Conservation (phyloP, 306 rosid genomes). For the Arachis hypogaea region DNA sequence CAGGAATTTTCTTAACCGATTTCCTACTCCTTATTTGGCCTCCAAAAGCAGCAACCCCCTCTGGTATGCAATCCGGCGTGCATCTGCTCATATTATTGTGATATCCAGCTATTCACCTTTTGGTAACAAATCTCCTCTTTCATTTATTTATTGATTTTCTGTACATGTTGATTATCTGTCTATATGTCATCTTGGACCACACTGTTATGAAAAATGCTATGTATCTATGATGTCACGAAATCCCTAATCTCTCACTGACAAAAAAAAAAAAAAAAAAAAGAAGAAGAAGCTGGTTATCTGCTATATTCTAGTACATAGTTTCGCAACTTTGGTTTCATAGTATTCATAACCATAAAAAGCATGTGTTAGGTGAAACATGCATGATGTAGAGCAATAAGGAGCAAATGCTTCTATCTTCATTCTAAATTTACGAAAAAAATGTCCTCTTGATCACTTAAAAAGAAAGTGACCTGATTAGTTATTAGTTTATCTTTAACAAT, state of each 20-base stretch:
- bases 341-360: constrained; percentile 3
- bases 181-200: too few relatives aligned
- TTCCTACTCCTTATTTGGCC: constrained; percentile 75
- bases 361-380: background rate
- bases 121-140: constrained; percentile 58
- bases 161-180: constrained; percentile 8
- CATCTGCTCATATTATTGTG: constrained; percentile 94
- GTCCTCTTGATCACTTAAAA: constrained; percentile 8
- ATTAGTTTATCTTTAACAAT: constrained; percentile 23
- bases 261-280: background rate
- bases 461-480: constrained; percentile 26
- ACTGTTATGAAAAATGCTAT: too few relatives aligned
- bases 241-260: too few relatives aligned
- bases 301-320: background rate
- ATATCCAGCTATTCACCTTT: constrained; percentile 89
- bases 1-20: constrained; percentile 73
- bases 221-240: too few relatives aligned
- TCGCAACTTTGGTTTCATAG: background rate
- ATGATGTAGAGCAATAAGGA: constrained; percentile 3
- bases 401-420: background rate
- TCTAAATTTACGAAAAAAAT: constrained; percentile 21
- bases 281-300: background rate
- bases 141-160: constrained; percentile 24
- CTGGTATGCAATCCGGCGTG: constrained; percentile 95
- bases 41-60: constrained; percentile 88